A percentile compares a stretch with the other conserved stretches of the same genome.
Evolutionary conservation across 23 red algal species (phyloP).

Genomic region (Gracilaria domingensis): DNA sequence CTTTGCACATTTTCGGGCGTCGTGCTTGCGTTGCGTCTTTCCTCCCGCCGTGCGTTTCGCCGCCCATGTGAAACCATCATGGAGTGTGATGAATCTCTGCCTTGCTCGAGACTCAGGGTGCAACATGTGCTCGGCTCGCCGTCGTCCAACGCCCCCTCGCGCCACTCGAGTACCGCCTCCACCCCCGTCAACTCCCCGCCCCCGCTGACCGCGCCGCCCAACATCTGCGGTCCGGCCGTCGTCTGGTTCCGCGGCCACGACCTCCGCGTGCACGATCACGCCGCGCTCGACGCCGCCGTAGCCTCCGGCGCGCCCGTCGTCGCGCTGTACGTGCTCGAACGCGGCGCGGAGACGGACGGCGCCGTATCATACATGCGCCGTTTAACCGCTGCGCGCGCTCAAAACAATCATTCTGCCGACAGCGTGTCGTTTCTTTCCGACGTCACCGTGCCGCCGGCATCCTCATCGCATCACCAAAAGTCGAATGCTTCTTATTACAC

Average conservation of each 20-base stretch:
- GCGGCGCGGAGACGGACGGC: slow-evolving; percentile 66
- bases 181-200: background rate
- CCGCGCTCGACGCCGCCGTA: slow-evolving; percentile 85
- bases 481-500: background rate
- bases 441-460: background rate
- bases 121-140: background rate
- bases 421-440: background rate
- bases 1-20: no score
- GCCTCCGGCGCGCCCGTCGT: slow-evolving; percentile 61
- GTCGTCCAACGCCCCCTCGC: background rate
- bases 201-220: background rate
- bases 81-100: background rate
- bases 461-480: background rate
- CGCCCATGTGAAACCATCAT: background rate
- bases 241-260: slow-evolving; percentile 99
- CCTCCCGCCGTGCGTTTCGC: no score
- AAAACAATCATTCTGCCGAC: background rate
- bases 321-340: slow-evolving; percentile 82
- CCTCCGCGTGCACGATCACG: slow-evolving; percentile 88
- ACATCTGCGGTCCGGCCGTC: background rate
- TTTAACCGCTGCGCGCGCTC: background rate
- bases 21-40: no score
- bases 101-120: background rate
- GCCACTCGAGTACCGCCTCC: background rate
- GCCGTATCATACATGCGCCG: slow-evolving; percentile 22